Evolutionary conservation across 805 yeast genomes (phyloP).

Genomic region (Blastobotrys robertii): DNA sequence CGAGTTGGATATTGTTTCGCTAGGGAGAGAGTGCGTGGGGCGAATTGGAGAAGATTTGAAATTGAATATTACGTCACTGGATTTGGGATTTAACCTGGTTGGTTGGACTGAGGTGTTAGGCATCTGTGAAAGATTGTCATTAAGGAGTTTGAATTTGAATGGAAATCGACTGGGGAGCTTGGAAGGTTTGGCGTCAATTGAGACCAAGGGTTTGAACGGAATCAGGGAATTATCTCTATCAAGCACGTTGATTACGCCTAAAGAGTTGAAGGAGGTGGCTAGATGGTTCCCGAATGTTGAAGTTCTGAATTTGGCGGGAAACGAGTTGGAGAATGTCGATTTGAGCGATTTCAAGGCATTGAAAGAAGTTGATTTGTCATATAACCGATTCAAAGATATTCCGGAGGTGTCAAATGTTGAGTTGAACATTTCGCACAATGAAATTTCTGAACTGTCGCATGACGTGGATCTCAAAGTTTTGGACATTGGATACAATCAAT

Average conservation of each 20-base stretch:
- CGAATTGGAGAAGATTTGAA: constrained; percentile 1
- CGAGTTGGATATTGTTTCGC: constrained; percentile 38
- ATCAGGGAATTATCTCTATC: constrained; percentile 14
- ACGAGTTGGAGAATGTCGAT: constrained; percentile 11
- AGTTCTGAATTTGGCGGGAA: constrained; percentile 7
- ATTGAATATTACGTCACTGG: constrained; percentile 28
- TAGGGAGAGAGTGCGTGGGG: constrained; percentile 36
- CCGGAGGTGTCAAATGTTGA: constrained; percentile 9
- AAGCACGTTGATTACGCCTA: constrained; percentile 10
- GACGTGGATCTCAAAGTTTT: constrained; percentile 19
- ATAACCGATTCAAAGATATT: constrained; percentile 29
- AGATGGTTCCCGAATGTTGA: constrained; percentile 28
- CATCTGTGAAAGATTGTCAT: constrained; percentile 31
- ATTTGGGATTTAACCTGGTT: constrained; percentile 53
- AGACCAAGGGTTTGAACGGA: constrained; percentile 1
- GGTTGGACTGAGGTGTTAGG: constrained; percentile 32
- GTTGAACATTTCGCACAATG: constrained; percentile 33
- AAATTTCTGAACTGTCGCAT: constrained; percentile 15
- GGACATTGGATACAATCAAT: constrained; percentile 43
- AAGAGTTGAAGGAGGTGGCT: constrained; percentile 11
- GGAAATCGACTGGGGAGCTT: constrained; percentile 25
- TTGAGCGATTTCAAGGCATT: constrained; percentile 15
- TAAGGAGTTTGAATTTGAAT: constrained; percentile 40
- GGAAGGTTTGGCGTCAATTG: not conserved
- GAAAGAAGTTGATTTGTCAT: constrained; percentile 31